Conservation (phyloP, 1,139 yeast genomes). For the Kodamaea plutei region DNA sequence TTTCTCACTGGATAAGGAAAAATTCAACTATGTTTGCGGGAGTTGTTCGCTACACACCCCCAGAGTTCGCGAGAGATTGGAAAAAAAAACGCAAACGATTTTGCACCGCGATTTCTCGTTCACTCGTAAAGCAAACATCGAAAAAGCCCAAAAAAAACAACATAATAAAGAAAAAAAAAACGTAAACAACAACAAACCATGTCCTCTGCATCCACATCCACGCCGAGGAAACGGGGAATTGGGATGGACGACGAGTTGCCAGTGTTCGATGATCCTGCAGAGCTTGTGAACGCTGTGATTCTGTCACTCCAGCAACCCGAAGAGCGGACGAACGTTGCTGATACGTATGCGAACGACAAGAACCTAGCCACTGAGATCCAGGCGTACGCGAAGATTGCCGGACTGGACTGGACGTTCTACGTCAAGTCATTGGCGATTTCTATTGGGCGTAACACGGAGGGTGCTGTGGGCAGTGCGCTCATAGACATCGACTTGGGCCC, state of each 20-base stretch:
- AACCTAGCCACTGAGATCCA: constrained; percentile 82
- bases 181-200: constrained; percentile 8
- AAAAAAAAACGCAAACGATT: no score
- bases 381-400: constrained; percentile 94
- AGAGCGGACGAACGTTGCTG: constrained; percentile 48
- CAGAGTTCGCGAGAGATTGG: no score
- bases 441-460: constrained; percentile 85
- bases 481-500: constrained; percentile 94
- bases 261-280: constrained; percentile 46
- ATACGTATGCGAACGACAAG: constrained; percentile 57
- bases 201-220: constrained; percentile 12
- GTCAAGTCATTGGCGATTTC: constrained; percentile 75
- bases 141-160: constrained; percentile 1
- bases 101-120: no score
- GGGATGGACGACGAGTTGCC: constrained; percentile 22
- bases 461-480: constrained; percentile 13
- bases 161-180: constrained; percentile 1
- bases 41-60: no score
- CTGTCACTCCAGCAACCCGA: constrained; percentile 46
- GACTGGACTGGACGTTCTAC: constrained; percentile 90
- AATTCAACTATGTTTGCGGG: no score
- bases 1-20: no score
- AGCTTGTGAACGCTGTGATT: constrained; percentile 51
- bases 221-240: constrained; percentile 31
- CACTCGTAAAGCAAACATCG: constrained; percentile 1